Conservation (phyloP, 2,329 filamentous ascomycete genomes). For the Ascochyta lentis region DNA sequence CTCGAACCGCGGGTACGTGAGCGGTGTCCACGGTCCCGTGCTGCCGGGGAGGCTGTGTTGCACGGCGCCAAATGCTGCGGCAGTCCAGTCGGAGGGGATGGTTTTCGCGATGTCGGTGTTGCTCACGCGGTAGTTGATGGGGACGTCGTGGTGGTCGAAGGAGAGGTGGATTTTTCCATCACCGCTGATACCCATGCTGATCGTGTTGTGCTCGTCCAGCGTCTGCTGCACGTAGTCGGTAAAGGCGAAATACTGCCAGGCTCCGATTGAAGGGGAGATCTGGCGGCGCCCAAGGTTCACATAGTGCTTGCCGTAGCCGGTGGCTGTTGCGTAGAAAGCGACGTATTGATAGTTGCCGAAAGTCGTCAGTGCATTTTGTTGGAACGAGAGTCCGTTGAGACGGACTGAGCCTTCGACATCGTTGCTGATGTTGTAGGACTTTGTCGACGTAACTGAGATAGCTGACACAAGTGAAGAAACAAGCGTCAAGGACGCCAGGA, state of each 20-base stretch:
- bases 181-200: conserved; percentile 59
- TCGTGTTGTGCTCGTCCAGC: conserved; percentile 61
- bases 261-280: conserved; percentile 45
- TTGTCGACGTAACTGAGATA: conserved; percentile 36
- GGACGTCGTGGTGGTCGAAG: conserved; percentile 58
- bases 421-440: conserved; percentile 40
- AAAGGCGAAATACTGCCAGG: conserved; percentile 58
- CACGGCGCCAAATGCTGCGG: conserved; percentile 37
- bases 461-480: conserved; percentile 24
- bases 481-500: conserved; percentile 17
- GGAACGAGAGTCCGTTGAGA: conserved; percentile 59
- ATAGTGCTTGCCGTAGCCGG: conserved; percentile 44
- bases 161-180: conserved; percentile 62
- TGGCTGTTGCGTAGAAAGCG: conserved; percentile 52
- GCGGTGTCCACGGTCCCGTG: conserved; percentile 42
- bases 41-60: conserved; percentile 40
- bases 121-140: conserved; percentile 45
- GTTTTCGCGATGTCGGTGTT: conserved; percentile 41
- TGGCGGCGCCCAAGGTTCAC: conserved; percentile 57
- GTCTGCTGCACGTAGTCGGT: conserved; percentile 59
- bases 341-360: conserved; percentile 59
- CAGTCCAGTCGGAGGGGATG: conserved; percentile 35
- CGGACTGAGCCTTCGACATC: conserved; percentile 45
- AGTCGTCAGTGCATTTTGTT: conserved; percentile 57
- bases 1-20: conserved; percentile 61